phyloP scores from a whole-genome alignment of 1,284 basidiomycete species.

The Mycosarcoma mackinlayi region DNA sequence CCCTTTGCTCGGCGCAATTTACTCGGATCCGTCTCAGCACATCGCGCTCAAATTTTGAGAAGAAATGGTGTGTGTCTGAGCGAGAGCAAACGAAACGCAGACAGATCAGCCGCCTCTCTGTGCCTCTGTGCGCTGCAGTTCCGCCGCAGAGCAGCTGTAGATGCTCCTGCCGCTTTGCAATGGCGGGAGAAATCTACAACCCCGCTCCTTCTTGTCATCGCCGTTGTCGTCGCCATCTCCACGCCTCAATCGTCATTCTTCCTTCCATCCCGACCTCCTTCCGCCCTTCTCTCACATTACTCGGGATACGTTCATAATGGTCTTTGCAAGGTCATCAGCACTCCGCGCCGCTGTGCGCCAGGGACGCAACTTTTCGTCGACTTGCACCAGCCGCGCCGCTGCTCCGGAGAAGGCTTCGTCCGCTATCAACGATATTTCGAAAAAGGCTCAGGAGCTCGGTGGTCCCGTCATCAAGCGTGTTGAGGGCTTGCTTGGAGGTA shows the following conservation, averaged over 20 bases:
- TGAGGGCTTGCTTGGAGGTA: constrained; percentile 58
- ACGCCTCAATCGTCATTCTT: neutral
- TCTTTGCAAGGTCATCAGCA: constrained; percentile 39
- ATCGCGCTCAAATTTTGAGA: constrained; percentile 2
- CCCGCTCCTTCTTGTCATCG: neutral
- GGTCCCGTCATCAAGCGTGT: constrained; percentile 56
- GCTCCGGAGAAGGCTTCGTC: constrained; percentile 34
- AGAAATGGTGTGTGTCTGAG: constrained; percentile 5
- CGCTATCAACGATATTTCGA: constrained; percentile 40
- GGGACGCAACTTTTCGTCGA: constrained; percentile 28
- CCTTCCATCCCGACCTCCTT: neutral
- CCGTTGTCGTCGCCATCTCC: neutral
- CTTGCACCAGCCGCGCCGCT: constrained; percentile 14
- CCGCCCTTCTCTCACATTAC: neutral
- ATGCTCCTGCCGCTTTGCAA: too few relatives aligned
- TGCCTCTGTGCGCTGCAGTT: too few relatives aligned
- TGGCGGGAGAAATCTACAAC: neutral
- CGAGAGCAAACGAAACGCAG: neutral
- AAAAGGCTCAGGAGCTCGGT: constrained; percentile 58
- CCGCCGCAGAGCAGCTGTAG: too few relatives aligned
- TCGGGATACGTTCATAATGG: constrained; percentile 8
- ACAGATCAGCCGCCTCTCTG: neutral
- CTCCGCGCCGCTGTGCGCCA: constrained; percentile 27
- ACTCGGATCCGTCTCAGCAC: constrained; percentile 24
- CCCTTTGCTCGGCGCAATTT: neutral